Base-by-base conservation (phyloP, 768 basidiomycete species). In the Tubosaeta sp. region DNA sequence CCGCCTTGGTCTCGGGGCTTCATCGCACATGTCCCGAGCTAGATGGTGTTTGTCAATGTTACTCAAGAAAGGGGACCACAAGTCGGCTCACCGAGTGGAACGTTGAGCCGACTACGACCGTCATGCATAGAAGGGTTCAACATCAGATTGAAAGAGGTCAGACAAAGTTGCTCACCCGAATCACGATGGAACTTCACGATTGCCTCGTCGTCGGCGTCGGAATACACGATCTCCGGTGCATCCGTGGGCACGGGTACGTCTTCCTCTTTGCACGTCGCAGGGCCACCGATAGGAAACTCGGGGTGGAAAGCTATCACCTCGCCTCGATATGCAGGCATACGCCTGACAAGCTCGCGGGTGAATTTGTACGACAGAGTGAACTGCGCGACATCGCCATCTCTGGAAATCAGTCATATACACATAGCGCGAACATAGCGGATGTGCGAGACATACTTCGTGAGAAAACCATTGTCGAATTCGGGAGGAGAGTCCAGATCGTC, bases 1-100 rank as follows among this genome's bases (percentile, higher is more conserved):
- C 86, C 86, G 1, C 77, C 77, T 27, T 76, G 46, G 11, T 79
- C 72, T 2, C 77, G 74, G 0, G 81, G 75, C 63, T 84, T 85
- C 85, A 86, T 86, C 1, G 84, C 77, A 53, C 83, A 85, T 0
- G 84, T 86, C 35, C 84, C 84, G 5, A 83, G 70, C 82, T 84
- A 22, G 1, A 12, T 38, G 7, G 3, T 9, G 11, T 17, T 2
- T 26, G 4, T 25, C 41, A 43, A n/a, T 7, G 9, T 0, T 6
- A 34, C 11, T 19, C 16, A 25, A 25, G 7, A 16, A 6, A 8
- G 10, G 17, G 5, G 27, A 0, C 3, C 1, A 31, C 6, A 26
- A 1, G 17, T 2, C 5, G 17, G 9, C 64, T 49, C 4, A 63
- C 64, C 39, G 55, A 54, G 12, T 65, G 64, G 51, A 52, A 57